Evolutionary conservation across 768 basidiomycete species (phyloP).

Genomic region (Crassisporium funariophilum): DNA sequence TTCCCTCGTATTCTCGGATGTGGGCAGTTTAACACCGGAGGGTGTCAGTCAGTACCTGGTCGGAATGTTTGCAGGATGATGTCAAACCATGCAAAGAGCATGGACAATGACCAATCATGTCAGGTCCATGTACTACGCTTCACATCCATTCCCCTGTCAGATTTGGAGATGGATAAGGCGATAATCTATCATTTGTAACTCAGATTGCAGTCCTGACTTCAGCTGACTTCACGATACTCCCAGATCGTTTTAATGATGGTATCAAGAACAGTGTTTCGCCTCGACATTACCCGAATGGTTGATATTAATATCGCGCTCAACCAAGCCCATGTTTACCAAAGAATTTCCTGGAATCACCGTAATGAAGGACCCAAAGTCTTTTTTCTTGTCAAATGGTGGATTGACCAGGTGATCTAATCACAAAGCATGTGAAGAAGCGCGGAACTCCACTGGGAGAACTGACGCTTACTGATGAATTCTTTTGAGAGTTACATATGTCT

Average conservation of each 20-base stretch:
- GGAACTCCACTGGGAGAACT: too few species aligned
- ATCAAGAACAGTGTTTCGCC: slow-evolving; percentile 8
- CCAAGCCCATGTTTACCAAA: slow-evolving; percentile 2
- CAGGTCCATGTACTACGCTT: slow-evolving; percentile 15
- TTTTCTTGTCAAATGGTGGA: too few species aligned
- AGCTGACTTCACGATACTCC: slow-evolving; percentile 18
- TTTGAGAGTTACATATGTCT: slow-evolving; percentile 2
- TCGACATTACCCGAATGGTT: slow-evolving; percentile 17
- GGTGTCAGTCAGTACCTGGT: slow-evolving; percentile 95
- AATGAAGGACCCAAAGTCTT: too few species aligned
- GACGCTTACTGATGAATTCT: slow-evolving; percentile 4
- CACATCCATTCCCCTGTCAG: slow-evolving; percentile 13
- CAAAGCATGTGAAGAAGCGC: too few species aligned
- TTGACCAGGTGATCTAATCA: too few species aligned
- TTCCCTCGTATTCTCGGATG: slow-evolving; percentile 90
- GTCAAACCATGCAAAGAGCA: slow-evolving; percentile 14
- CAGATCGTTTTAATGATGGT: slow-evolving; percentile 19
- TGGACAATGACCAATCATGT: slow-evolving; percentile 17
- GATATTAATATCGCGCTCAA: slow-evolving; percentile 7
- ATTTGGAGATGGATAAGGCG: slow-evolving; percentile 36
- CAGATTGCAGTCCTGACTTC: slow-evolving; percentile 19
- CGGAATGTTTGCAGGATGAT: slow-evolving; percentile 84
- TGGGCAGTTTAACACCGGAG: slow-evolving; percentile 90
- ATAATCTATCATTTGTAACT: slow-evolving; percentile 32
- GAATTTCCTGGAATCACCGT: too few species aligned